Evolutionary conservation across 495 filamentous ascomycete species (phyloP).

Genomic region (Cercophora newfieldiana): DNA sequence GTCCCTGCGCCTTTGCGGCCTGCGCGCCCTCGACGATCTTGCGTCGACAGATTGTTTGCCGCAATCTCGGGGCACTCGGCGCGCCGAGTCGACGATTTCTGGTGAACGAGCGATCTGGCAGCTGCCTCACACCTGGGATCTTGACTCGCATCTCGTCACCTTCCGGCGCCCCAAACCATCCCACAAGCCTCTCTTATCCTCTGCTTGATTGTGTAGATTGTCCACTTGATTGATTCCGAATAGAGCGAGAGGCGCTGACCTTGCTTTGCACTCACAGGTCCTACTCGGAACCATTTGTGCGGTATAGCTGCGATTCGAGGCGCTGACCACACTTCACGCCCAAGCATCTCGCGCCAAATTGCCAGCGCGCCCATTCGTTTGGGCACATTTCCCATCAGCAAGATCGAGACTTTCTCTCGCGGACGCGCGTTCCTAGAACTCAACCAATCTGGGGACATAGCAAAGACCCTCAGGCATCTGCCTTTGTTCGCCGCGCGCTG

Average conservation of each 20-base stretch:
- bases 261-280: neutral
- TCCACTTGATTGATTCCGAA: neutral
- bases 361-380: neutral
- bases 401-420: neutral
- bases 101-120: neutral
- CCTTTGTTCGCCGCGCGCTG: neutral
- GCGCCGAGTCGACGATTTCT: neutral
- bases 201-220: neutral
- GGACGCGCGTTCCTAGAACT: neutral
- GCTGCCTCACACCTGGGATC: neutral
- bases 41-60: neutral
- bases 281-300: neutral
- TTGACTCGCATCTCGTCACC: slow-evolving; percentile 11
- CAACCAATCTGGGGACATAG: neutral
- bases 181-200: slow-evolving; percentile 2
- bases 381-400: neutral
- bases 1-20: neutral
- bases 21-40: neutral
- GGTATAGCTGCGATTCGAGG: neutral
- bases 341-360: neutral
- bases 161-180: neutral
- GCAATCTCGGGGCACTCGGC: neutral
- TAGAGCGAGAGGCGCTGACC: slow-evolving; percentile 10
- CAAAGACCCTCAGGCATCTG: neutral
- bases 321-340: neutral